Evolutionary conservation across 139 green algal genomes (phyloP), one percentile per base, ranked within the genome.

Genomic region (Tetradesmus lagerheimii): DNA sequence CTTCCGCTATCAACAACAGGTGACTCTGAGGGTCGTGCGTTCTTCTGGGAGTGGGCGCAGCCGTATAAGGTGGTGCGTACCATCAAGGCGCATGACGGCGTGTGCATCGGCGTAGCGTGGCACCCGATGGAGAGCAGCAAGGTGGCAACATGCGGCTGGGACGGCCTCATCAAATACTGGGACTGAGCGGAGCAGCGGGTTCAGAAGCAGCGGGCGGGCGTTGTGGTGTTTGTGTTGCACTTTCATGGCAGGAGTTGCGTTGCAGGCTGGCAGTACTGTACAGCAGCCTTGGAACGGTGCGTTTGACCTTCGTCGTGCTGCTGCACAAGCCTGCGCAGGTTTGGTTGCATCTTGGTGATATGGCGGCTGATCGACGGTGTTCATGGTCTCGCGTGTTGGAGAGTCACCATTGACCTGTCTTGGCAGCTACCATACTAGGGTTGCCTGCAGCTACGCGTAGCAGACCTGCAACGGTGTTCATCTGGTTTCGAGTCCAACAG

Each of bases 1-100:
- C 96, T 38, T 83, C 8, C 34, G 2, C 15, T 86, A 4, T 43
- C 8, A 23, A 6, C 25, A 31, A n/a, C 71, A 89, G 85, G 87
- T 12, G 98, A 99, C 90, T 96, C 94, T 11, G 96, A 99, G 77
- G 98, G 98, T 27, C 96, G 96, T 75, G 93, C 94, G 66, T 97
- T 97, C 90, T 98, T 99, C 86, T 99, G 98, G 98, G 98, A 99
- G 94, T 99, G 98, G 97, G 97, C 98, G 88, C 96, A 96, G 18
- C 93, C 94, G 37, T 84, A 91, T 23, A 97, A 97, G 92, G 79
- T 95, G 0, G 92, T 95, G 50, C 93, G 94, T 64, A 98, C 93
- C 67, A 95, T 97, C 86, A 95, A 97, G 93, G 97, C 96, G 43
- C 98, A 99, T 93, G 97, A 99, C 16, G 93, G 94, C 23, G 97